Percentiles rank a stretch among this genome's conserved stretches.
These are phyloP conservation scores for Pseudognaphalium luteoalbum DNA, from an alignment of 129 eudicot species.

Conservation along the genomic window DNA sequence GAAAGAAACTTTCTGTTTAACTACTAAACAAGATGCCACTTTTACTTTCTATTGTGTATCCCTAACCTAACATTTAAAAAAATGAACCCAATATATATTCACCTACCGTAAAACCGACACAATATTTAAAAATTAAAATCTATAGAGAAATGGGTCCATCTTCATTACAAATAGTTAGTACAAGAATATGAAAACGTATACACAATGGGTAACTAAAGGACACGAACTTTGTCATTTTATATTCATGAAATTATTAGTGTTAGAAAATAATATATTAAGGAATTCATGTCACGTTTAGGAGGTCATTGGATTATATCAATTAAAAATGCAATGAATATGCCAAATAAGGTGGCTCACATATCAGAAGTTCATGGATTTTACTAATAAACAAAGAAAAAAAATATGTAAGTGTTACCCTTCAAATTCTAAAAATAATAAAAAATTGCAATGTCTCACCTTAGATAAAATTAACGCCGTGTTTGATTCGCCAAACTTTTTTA, in stretches of 20 bases:
- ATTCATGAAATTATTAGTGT: not conserved
- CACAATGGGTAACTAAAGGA: constrained; percentile 26
- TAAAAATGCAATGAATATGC: not conserved
- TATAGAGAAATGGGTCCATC: constrained; percentile 11
- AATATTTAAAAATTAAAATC: not conserved
- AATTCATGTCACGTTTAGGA: not conserved
- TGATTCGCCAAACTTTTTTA: too few relatives aligned
- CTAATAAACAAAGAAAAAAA: not conserved
- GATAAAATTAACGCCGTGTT: too few relatives aligned
- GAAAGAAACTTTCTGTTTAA: not conserved
- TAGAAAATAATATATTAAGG: not conserved
- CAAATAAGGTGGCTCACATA: not conserved
- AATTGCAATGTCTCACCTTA: too few relatives aligned
- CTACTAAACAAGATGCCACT: not conserved
- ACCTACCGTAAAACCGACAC: not conserved
- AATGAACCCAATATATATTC: not conserved
- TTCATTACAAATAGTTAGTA: constrained; percentile 15
- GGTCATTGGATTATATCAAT: not conserved
- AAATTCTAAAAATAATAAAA: too few relatives aligned
- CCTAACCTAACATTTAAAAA: not conserved
- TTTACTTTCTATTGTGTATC: constrained; percentile 1
- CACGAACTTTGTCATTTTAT: not conserved
- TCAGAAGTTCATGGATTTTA: not conserved
- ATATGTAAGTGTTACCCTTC: not conserved
- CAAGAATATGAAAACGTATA: constrained; percentile 6